A percentile compares a stretch with the other conserved stretches of the same genome.
Evolutionary conservation across 108 stramenopile genomes (phyloP).

Genomic region (Cyclotella atomus): DNA sequence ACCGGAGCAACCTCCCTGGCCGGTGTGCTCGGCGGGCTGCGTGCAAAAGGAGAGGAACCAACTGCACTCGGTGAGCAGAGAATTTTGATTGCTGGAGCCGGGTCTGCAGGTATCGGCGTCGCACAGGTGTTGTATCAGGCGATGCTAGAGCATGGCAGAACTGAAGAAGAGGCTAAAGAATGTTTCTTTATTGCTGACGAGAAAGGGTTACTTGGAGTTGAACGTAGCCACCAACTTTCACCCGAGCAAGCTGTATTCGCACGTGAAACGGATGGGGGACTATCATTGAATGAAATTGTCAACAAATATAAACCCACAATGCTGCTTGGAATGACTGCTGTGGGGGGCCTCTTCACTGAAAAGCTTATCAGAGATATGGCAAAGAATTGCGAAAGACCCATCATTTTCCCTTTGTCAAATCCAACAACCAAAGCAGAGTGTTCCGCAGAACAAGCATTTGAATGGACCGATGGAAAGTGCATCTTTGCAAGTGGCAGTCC

Average conservation of each 20-base stretch:
- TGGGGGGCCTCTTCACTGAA: conserved; percentile 83
- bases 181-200: conserved; percentile 89
- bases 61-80: conserved; percentile 82
- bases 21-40: conserved; percentile 80
- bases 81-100: conserved; percentile 92
- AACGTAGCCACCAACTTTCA: conserved; percentile 60
- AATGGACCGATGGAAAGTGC: conserved; percentile 93
- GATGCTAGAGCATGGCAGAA: conserved; percentile 86
- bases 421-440: conserved; percentile 97
- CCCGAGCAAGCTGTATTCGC: conserved; percentile 78
- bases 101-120: conserved; percentile 94
- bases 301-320: conserved; percentile 92
- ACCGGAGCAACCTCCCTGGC: conserved; percentile 92
- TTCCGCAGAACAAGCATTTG: conserved; percentile 95
- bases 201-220: conserved; percentile 77
- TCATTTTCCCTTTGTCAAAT: conserved; percentile 97
- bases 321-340: conserved; percentile 92
- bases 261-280: conserved; percentile 65
- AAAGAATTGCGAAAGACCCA: conserved; percentile 73
- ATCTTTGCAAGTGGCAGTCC: conserved; percentile 97
- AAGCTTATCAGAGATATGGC: conserved; percentile 79
- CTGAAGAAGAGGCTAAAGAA: conserved; percentile 72
- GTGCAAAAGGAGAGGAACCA: conserved; percentile 75
- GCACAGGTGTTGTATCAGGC: conserved; percentile 85
- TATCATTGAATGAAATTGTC: conserved; percentile 68